These are phyloP conservation scores for Symbiotaphrina buchneri DNA, from an alignment of 495 filamentous ascomycete genomes.

Conservation along the genomic window DNA sequence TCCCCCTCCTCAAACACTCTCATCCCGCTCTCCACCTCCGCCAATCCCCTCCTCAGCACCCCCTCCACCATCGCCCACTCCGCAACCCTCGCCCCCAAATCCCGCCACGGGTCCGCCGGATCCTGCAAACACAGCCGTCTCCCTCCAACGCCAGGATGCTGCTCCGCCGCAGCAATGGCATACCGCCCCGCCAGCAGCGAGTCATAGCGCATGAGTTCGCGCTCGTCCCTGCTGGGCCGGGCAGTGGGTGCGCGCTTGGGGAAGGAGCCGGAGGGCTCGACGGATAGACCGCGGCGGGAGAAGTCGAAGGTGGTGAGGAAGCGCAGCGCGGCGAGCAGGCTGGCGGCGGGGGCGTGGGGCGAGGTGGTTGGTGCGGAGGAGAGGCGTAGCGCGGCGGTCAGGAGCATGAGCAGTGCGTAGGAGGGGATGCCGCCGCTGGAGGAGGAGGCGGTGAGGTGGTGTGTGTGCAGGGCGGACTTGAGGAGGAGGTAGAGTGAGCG, in stretches of 20 bases:
- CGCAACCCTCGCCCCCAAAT: no score
- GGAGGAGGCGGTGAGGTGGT: conserved; percentile 20
- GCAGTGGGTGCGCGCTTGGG: conserved; percentile 17
- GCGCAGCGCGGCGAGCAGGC: conserved; percentile 25
- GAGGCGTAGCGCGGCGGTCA: conserved; percentile 26
- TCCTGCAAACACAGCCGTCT: conserved; percentile 36
- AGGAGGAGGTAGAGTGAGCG: conserved; percentile 22
- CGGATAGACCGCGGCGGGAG: conserved; percentile 20
- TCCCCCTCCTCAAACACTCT: no score
- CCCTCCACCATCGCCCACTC: no score
- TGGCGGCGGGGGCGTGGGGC: conserved; percentile 12
- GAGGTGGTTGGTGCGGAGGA: conserved; percentile 2
- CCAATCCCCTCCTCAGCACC: no score
- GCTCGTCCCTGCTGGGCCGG: not conserved
- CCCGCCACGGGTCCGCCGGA: conserved; percentile 30
- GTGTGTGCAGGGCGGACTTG: conserved; percentile 23
- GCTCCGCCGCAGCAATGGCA: no score
- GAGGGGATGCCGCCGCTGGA: conserved; percentile 19
- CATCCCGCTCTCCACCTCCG: no score
- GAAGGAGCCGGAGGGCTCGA: conserved; percentile 25
- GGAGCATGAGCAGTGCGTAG: conserved; percentile 28
- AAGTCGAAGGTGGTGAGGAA: conserved; percentile 25
- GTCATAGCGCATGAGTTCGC: no score
- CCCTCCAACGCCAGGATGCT: no score
- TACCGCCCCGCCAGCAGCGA: no score